A percentile compares a stretch with the other conserved stretches of the same genome.
Evolutionary conservation across 306 rosid species (phyloP).

Genomic region (Vigna radiata): DNA sequence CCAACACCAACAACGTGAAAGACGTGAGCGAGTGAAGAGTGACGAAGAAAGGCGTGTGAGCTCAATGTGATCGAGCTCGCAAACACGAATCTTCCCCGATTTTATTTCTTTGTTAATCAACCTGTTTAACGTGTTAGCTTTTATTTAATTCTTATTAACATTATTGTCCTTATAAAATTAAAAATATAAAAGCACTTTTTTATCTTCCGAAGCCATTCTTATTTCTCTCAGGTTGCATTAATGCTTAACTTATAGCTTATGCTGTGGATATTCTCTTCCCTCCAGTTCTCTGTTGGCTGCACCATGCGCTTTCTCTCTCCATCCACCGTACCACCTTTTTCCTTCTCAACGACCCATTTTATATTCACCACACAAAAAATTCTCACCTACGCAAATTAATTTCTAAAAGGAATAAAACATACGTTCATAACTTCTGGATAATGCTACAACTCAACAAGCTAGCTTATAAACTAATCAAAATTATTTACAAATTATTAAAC

Average conservation of each 20-base stretch:
- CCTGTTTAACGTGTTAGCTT: not conserved
- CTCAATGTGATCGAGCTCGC: not conserved
- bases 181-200: not conserved
- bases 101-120: not conserved
- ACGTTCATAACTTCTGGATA: slow-evolving; percentile 10
- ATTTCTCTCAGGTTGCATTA: not conserved
- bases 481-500: too few relatives aligned
- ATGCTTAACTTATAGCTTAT: slow-evolving; percentile 6
- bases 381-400: not conserved
- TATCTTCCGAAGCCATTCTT: not conserved
- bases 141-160: not conserved
- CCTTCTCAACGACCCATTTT: not conserved
- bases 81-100: not conserved
- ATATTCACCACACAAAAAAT: not conserved
- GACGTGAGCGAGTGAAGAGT: slow-evolving; percentile 11
- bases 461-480: too few relatives aligned
- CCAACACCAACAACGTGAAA: slow-evolving; percentile 28
- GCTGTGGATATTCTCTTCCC: slow-evolving; percentile 42
- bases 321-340: not conserved
- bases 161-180: not conserved
- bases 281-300: slow-evolving; percentile 6
- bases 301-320: slow-evolving; percentile 5
- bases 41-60: not conserved
- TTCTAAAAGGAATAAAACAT: not conserved
- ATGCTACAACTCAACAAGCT: not conserved